Evolutionary conservation across 2,329 filamentous ascomycete species (phyloP).

Genomic region (Pyrenochaeta sp.): DNA sequence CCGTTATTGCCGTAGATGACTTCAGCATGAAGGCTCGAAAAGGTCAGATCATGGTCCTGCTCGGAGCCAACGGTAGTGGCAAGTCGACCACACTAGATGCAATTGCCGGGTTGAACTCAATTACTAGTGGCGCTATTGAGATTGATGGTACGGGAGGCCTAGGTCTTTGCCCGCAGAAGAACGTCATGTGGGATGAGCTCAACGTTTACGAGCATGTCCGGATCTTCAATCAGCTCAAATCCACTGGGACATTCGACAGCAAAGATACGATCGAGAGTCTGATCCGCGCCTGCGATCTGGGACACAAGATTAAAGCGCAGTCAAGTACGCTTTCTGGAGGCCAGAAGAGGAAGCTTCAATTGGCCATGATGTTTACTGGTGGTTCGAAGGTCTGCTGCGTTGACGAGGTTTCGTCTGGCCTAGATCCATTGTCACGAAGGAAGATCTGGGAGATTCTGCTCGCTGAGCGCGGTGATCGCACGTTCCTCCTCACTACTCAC

Average conservation of each 20-base stretch:
- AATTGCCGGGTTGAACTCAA: conserved; percentile 81
- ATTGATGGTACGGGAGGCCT: conserved; percentile 81
- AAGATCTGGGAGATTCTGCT: conserved; percentile 96
- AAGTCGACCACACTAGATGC: conserved; percentile 91
- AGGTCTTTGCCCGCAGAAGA: conserved; percentile 90
- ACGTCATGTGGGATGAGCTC: conserved; percentile 90
- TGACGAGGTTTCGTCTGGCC: conserved; percentile 87
- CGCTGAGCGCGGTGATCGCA: conserved; percentile 80
- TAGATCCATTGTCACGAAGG: conserved; percentile 84
- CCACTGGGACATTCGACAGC: conserved; percentile 59
- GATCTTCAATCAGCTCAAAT: conserved; percentile 86
- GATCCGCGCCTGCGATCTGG: conserved; percentile 76
- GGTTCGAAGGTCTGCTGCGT: conserved; percentile 88
- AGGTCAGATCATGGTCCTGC: conserved; percentile 84
- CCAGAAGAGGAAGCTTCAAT: conserved; percentile 89
- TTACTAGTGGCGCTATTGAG: conserved; percentile 78
- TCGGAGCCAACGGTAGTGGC: conserved; percentile 89
- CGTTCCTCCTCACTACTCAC: conserved; percentile 89
- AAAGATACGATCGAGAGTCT: conserved; percentile 69
- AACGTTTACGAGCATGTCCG: conserved; percentile 84
- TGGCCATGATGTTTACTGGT: conserved; percentile 95
- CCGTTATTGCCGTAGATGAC: conserved; percentile 80
- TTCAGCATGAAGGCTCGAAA: conserved; percentile 75
- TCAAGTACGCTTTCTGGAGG: conserved; percentile 86
- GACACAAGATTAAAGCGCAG: conserved; percentile 74